Conservation (phyloP, 768 basidiomycete genomes). For the Termitomyces sp. region DNA sequence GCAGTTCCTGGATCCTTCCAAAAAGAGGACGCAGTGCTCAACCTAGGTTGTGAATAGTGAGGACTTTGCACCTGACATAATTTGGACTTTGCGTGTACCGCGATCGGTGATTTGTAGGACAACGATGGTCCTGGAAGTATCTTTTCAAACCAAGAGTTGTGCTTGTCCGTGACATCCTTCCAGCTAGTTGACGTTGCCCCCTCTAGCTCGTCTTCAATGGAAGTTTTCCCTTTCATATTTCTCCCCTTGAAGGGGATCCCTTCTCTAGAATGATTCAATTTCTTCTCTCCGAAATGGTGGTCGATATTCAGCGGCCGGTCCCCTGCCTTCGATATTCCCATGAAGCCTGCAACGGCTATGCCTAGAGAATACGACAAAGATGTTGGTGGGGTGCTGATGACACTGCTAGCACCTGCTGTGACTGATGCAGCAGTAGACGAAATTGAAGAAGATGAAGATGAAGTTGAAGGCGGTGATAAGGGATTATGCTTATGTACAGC, state of each 20-base stretch:
- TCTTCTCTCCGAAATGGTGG: slow-evolving; percentile 7
- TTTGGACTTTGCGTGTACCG: slow-evolving; percentile 26
- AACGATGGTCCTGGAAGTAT: slow-evolving; percentile 29
- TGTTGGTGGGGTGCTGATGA: slow-evolving; percentile 53
- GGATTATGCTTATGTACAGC: slow-evolving; percentile 14
- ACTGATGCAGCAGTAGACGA: slow-evolving; percentile 35
- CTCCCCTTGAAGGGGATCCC: slow-evolving; percentile 24
- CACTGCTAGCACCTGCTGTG: slow-evolving; percentile 32
- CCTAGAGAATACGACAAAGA: slow-evolving; percentile 45
- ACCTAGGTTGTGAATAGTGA: slow-evolving; percentile 31
- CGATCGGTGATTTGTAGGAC: slow-evolving; percentile 29
- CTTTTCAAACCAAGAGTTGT: slow-evolving; percentile 34
- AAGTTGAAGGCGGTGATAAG: slow-evolving; percentile 32
- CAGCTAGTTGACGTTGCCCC: slow-evolving; percentile 31
- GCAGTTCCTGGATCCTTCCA: slow-evolving; percentile 50
- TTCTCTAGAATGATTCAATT: slow-evolving; percentile 16
- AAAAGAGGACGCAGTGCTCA: slow-evolving; percentile 29
- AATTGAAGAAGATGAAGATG: slow-evolving; percentile 50
- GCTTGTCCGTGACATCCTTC: slow-evolving; percentile 24
- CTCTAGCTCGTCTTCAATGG: slow-evolving; percentile 24
- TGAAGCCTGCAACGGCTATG: slow-evolving; percentile 34
- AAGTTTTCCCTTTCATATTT: slow-evolving; percentile 28
- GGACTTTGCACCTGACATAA: slow-evolving; percentile 18
- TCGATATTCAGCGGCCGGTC: slow-evolving; percentile 6
- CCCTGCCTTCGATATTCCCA: slow-evolving; percentile 27